A percentile compares a stretch with the other conserved stretches of the same genome.
These are phyloP conservation scores for Zymoseptoria crescenta DNA, from an alignment of 2,329 filamentous ascomycete genomes.

Conservation along the genomic window DNA sequence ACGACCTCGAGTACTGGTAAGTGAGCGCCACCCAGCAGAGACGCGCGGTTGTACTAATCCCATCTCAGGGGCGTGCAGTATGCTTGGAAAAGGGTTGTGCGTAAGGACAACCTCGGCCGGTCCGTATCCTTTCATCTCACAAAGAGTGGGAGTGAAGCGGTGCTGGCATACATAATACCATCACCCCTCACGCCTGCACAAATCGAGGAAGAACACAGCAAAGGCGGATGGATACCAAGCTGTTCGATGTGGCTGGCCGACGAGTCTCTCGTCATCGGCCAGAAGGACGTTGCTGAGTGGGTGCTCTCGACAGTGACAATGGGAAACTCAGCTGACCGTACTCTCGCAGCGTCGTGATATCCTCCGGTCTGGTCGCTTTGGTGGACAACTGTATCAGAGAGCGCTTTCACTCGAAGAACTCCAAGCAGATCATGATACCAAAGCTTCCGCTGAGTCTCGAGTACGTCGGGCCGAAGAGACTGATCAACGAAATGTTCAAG, in stretches of 20 bases:
- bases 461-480: constrained; percentile 52
- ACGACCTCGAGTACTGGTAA: constrained; percentile 94
- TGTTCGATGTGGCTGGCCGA: constrained; percentile 89
- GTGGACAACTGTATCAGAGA: constrained; percentile 87
- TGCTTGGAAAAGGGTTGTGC: constrained; percentile 68
- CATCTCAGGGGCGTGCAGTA: constrained; percentile 49
- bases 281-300: constrained; percentile 83
- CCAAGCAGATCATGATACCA: constrained; percentile 46
- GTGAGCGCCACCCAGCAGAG: background rate
- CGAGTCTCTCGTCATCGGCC: constrained; percentile 56
- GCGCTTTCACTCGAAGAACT: constrained; percentile 56
- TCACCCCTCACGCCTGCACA: constrained; percentile 66
- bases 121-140: constrained; percentile 74
- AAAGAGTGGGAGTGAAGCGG: constrained; percentile 54
- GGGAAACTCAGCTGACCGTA: constrained; percentile 12
- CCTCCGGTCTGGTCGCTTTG: constrained; percentile 80
- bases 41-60: no score
- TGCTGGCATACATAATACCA: constrained; percentile 78
- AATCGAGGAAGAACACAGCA: constrained; percentile 60
- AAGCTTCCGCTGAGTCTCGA: constrained; percentile 52
- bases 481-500: constrained; percentile 58
- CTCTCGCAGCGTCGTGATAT: constrained; percentile 64
- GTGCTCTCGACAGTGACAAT: constrained; percentile 28
- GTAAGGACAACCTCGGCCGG: constrained; percentile 56
- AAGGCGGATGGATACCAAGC: constrained; percentile 83